Evolutionary conservation across 345 rosid genomes (phyloP), one percentile per base, ranked within the genome.

Genomic region (Ceriops zippeliana): DNA sequence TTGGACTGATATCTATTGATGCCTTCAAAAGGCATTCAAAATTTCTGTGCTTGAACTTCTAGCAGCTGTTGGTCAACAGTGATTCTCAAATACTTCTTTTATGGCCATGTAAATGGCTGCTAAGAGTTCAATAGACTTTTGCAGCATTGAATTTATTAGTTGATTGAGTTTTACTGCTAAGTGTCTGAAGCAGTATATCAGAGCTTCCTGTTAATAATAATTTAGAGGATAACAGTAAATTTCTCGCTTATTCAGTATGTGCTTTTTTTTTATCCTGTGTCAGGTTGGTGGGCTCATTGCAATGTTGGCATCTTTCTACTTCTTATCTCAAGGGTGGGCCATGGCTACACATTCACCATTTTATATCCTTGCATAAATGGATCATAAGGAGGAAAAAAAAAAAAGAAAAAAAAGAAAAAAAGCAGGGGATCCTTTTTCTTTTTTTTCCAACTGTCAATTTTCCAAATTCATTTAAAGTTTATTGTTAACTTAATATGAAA

Each of bases 241-340:
- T 56, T 28, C 35, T 53, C 22, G 42, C 60, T 52, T 26, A 35
- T 52, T 17, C 11, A 27, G 9, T 53, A 52, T 42, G 58, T 62
- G 52, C n/a, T n/a, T 64, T 66, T 70, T 49, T 68, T 68, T 60
- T 22, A 61, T 76, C 61, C 65, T 65, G 69, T 76, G 52, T 66
- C 83, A 95, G 99, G 86, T 86, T 30, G 98, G 98, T 62, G 99
- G 97, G 82, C 93, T 95, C 72, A 68, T 85, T 70, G 93, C 98
- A 20, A 89, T 91, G 96, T 62, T 90, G 82, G 89, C 80, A 58
- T 86, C 98, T 72, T 89, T 90, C 75, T 88, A 90, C 82, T 81
- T 90, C 76, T 83, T 95, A 80, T 91, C 99, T 63, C 89, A 90
- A 83, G 99, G 99, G 80, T 95, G 98, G 98, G 96, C 98, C 16